Evolutionary conservation across 306 rosid species (phyloP), one percentile per base, ranked within the genome.

Genomic region (Oemleria cerasiformis): DNA sequence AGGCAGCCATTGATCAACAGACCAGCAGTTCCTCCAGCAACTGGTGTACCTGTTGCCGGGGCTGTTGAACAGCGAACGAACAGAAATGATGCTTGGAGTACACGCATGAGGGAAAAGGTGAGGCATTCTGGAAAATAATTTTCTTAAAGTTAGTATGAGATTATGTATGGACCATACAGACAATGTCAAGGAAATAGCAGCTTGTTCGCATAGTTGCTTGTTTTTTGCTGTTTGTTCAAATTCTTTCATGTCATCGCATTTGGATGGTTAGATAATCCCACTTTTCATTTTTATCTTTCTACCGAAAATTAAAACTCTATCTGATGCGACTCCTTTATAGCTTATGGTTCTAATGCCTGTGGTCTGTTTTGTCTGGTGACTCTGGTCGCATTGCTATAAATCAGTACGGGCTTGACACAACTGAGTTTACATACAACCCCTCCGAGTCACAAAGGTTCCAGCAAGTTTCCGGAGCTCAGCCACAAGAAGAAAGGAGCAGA

Each of bases 61-160:
- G 47, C 88, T 25, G 12, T 40, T 72, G 95, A 86, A 70, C 95
- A 88, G 81, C 94, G 99, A 43, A 78, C 96, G 41, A 72, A 67
- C 80, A 87, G 97, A 88, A 95, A 69, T 82, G 99, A 95, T 83
- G 99, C 99, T 43, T 95, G 99, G 99, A 95, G 99, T 84, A 15
- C 92, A 55, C 87, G 99, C 67, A 91, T 95, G 99, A 89, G 99
- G 81, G 99, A 95, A 78, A 95, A 91, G 99, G 99, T 95, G 73
- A 71, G 61, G 41, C 74, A 51, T 75, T 63, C 42, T 25, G 21
- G 51, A 36, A 19, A 9, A 12, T 5, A 0, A 17, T 4, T 21
- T 67, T 43, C 44, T 44, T 30, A 58, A 58, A 58, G 36, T 40
- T 48, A 12, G 42, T 45, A 47, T 36, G 44, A 16, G 13, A 36